A percentile compares a stretch with the other conserved stretches of the same genome.
Conservation (phyloP, 2,329 filamentous ascomycete species). For the Neofusicoccum kwambonambiense region DNA sequence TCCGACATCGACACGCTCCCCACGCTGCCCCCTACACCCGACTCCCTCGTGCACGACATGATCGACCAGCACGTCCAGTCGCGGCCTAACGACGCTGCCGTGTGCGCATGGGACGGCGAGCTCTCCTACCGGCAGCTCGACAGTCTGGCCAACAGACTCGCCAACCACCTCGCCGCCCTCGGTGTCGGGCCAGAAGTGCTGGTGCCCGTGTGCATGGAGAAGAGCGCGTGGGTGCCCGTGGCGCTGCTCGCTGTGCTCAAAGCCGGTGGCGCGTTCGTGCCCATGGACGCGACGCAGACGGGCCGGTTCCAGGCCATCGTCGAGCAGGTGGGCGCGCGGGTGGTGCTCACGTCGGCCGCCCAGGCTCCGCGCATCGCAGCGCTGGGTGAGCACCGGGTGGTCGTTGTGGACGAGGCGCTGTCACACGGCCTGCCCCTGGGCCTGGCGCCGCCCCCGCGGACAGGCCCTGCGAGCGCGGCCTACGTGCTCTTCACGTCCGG, state of each 20-base stretch:
- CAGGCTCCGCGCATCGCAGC: slow-evolving; percentile 47
- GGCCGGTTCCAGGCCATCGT: slow-evolving; percentile 39
- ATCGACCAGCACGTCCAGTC: not conserved
- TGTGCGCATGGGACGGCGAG: slow-evolving; percentile 34
- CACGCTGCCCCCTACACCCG: not conserved
- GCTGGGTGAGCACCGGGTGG: slow-evolving; percentile 45
- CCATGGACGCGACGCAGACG: not conserved
- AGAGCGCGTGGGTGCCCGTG: slow-evolving; percentile 35
- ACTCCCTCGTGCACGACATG: slow-evolving; percentile 22
- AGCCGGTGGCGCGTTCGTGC: slow-evolving; percentile 23
- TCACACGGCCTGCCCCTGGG: slow-evolving; percentile 46
- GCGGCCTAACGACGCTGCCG: slow-evolving; percentile 29
- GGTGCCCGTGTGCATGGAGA: slow-evolving; percentile 40
- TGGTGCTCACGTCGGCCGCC: slow-evolving; percentile 31
- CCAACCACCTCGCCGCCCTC: slow-evolving; percentile 31
- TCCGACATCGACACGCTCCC: slow-evolving; percentile 9
- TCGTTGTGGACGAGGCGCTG: slow-evolving; percentile 49
- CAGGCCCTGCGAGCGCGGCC: not conserved
- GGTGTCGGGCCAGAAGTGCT: slow-evolving; percentile 33
- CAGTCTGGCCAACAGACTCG: slow-evolving; percentile 27
- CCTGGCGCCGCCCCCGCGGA: slow-evolving; percentile 46
- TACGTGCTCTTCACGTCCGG: slow-evolving; percentile 40
- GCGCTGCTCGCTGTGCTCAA: slow-evolving; percentile 40
- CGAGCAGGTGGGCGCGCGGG: slow-evolving; percentile 26
- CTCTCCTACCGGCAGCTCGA: slow-evolving; percentile 35